Base-by-base conservation (phyloP, 768 basidiomycete genomes). In the Leccinum truebloodii region DNA sequence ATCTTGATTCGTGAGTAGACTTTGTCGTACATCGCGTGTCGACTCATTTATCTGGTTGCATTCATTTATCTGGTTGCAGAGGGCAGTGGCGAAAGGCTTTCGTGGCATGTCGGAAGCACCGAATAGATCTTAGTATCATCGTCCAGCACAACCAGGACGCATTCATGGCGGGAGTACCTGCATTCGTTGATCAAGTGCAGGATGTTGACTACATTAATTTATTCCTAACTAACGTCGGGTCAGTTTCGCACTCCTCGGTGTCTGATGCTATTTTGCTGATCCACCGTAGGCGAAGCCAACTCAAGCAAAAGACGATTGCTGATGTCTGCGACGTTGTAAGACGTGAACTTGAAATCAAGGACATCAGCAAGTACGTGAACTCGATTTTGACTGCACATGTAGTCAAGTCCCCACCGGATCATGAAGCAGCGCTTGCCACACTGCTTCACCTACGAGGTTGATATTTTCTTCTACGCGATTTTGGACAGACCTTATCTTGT, bases 191-290 rank as follows among this genome's bases (percentile, higher is more conserved):
- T 52, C 94, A 98, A 72, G 81, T 99, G 9, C 82, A 84, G 35
- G 93, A 97, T 62, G 88, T 94, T 10, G 97, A 98, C 72, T 86
- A 94, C 72, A 81, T 99, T 63, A 97, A 97, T 73, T 77, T 99
- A 52, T 94, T 99, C 75, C 78, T 98, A 62, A 90, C 94, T 24
- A 86, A 82, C 12, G 66, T 98, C 28, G 93, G 90, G 94, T 95
- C 65, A 53, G 82, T 74, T 37, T 54, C 54, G 22, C 28, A 48
- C 30, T 8, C 51, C 37, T 49, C n/a, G 10, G 44, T 56, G 35
- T 26, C 9, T 49, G 6, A n/a, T 26, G 6, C 10, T 39, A 50
- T 37, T 35, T 66, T 58, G 30, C 53, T 64, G 54, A 50, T 53
- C 8, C 26, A 32, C 39, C 41, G 37, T 55, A 93, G 92, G 32